Base-by-base conservation (phyloP, 148 eudicot genomes). In the Amaranthus palmeri region DNA sequence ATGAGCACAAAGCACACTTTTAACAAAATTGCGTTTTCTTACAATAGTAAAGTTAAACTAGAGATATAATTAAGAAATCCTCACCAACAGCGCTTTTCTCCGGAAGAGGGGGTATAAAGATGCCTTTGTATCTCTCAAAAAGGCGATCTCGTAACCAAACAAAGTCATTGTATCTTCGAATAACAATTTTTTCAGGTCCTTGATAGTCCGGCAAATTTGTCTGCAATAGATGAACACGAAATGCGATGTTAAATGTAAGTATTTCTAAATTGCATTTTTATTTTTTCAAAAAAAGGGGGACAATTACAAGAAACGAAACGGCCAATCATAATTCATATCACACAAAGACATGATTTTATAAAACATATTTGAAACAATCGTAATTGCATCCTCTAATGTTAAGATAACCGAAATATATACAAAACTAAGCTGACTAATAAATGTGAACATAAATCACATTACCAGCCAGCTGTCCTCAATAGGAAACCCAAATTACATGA, bases 1-100 rank as follows among this genome's bases (percentile, higher is more conserved):
- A 10, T n/a, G 4, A 49, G 36, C 44, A 65, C 14, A 48, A 51
- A 61, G 68, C 47, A 50, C 54, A 53, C 14, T 58, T 25, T 54
- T 56, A 40, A 13, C 17, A 49, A 7, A 6, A 14, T 49, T 15
- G 15, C 13, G 51, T 7, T 3, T 14, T 56, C 54, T 40, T 58
- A 53, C 15, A 48, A 52, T 5, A 57, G n/a, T 12, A 0, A 68
- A 18, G 42, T 42, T 14, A 25, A 53, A 54, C 67, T 57, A 13
- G 14, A 13, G 14, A 40, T 6, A 74, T 3, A 48, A 41, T 53
- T 49, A 6, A 15, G 41, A 59, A 61, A 18, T 67, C 6, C 77
- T 74, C 86, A 96, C 99, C 99, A 76, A 96, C 97, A 54, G 99
- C 96, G 79, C 88, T 96, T 87, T 96, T 96, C 86, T 96, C 97